Percentiles rank a stretch among this genome's conserved stretches.
Conservation (phyloP, 2,329 filamentous ascomycete genomes). For the Rhinocladiella similis region DNA sequence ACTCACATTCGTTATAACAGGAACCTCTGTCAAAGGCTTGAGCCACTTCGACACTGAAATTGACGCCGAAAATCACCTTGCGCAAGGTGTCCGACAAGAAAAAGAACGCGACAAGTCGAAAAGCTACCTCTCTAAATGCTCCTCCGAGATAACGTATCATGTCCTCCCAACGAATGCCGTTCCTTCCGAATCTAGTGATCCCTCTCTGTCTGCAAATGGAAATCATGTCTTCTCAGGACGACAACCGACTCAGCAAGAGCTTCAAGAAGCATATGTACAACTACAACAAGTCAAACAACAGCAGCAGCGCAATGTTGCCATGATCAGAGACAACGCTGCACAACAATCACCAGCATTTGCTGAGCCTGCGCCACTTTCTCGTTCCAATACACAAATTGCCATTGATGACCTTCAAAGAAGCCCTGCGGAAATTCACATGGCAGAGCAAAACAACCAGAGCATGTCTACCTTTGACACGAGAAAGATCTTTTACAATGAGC, state of each 20-base stretch:
- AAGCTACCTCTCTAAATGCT: constrained; percentile 64
- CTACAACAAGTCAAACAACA: constrained; percentile 48
- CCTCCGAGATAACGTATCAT: constrained; percentile 68
- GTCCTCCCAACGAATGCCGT: constrained; percentile 65
- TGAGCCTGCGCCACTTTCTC: constrained; percentile 41
- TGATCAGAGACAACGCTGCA: constrained; percentile 54
- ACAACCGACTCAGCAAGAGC: constrained; percentile 54
- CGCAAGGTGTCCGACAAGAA: constrained; percentile 56
- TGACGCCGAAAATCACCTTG: constrained; percentile 42
- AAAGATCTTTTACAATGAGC: constrained; percentile 42
- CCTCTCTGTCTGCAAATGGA: constrained; percentile 39
- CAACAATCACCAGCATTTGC: constrained; percentile 59
- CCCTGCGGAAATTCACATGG: constrained; percentile 42
- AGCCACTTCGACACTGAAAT: constrained; percentile 51
- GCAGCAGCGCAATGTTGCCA: constrained; percentile 46
- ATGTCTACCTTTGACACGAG: constrained; percentile 56
- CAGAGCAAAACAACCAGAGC: constrained; percentile 49
- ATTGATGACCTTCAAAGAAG: constrained; percentile 37
- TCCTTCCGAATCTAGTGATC: constrained; percentile 51
- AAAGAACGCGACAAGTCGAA: constrained; percentile 63
- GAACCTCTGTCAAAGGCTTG: constrained; percentile 19
- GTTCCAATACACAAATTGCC: constrained; percentile 45
- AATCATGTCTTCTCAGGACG: constrained; percentile 46
- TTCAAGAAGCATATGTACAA: constrained; percentile 61
- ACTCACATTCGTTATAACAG: constrained; percentile 16